Evolutionary conservation across 306 rosid species (phyloP).

Genomic region (Erythrophleum fordii): DNA sequence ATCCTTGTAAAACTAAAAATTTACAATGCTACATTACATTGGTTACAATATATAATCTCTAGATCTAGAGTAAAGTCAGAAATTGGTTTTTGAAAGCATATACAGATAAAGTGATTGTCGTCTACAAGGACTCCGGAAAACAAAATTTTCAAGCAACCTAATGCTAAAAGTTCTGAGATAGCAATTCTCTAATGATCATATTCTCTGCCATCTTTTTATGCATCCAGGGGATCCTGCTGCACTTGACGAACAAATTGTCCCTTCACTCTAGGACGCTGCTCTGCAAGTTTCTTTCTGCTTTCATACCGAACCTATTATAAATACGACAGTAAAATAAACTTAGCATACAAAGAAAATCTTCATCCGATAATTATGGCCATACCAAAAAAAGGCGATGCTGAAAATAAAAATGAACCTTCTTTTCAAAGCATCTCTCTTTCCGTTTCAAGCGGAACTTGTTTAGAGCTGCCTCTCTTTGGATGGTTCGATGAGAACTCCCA

Average conservation of each 20-base stretch:
- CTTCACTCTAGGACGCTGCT: slow-evolving; percentile 96
- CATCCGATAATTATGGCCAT: slow-evolving; percentile 1
- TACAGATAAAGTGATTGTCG: slow-evolving; percentile 38
- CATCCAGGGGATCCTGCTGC: slow-evolving; percentile 43
- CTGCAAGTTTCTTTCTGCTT: slow-evolving; percentile 98
- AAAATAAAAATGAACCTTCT: slow-evolving; percentile 65
- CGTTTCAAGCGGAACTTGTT: slow-evolving; percentile 89
- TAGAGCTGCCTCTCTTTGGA: slow-evolving; percentile 85
- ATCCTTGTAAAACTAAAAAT: slow-evolving; percentile 26
- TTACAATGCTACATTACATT: slow-evolving; percentile 40
- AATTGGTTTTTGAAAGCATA: slow-evolving; percentile 44
- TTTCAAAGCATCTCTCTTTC: slow-evolving; percentile 94
- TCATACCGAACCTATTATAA: slow-evolving; percentile 85
- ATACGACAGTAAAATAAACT: slow-evolving; percentile 32
- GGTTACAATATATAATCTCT: slow-evolving; percentile 33
- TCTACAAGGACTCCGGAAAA: slow-evolving; percentile 27
- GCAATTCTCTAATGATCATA: slow-evolving; percentile 40
- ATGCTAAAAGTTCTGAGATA: slow-evolving; percentile 33
- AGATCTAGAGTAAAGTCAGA: slow-evolving; percentile 13
- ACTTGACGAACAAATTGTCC: slow-evolving; percentile 94
- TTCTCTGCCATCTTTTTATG: slow-evolving; percentile 49
- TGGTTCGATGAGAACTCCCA: slow-evolving; percentile 58
- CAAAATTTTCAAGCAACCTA: slow-evolving; percentile 39
- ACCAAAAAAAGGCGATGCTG: not conserved
- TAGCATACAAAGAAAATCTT: slow-evolving; percentile 13